Evolutionary conservation across 352 stramenopile genomes (phyloP).

Genomic region (Phytophthora pisi): DNA sequence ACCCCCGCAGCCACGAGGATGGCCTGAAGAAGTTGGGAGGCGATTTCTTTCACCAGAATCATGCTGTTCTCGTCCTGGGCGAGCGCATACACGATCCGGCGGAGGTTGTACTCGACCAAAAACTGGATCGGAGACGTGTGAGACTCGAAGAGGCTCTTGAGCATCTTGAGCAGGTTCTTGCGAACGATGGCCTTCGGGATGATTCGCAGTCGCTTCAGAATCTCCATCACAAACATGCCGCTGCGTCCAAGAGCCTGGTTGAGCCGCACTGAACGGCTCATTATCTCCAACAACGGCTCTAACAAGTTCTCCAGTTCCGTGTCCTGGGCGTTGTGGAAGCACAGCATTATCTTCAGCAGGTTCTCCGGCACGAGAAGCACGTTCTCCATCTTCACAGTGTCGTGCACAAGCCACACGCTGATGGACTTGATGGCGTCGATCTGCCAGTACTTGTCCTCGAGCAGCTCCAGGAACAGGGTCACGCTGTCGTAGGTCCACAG

Average conservation of each 20-base stretch:
- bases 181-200: constrained; percentile 89
- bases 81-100: constrained; percentile 74
- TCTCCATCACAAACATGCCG: constrained; percentile 85
- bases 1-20: constrained; percentile 79
- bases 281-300: constrained; percentile 81
- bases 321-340: constrained; percentile 72
- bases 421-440: constrained; percentile 90
- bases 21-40: constrained; percentile 82
- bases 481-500: constrained; percentile 86
- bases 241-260: constrained; percentile 88
- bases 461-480: constrained; percentile 85
- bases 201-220: constrained; percentile 78
- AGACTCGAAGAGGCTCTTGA: constrained; percentile 90
- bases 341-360: constrained; percentile 72
- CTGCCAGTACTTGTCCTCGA: constrained; percentile 92
- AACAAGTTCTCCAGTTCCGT: constrained; percentile 82
- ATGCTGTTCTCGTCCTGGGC: constrained; percentile 90
- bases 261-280: constrained; percentile 73
- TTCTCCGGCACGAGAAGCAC: constrained; percentile 71
- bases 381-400: constrained; percentile 86
- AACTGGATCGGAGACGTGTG: constrained; percentile 88
- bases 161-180: constrained; percentile 93
- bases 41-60: constrained; percentile 91
- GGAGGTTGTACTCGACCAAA: constrained; percentile 89
- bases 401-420: constrained; percentile 84